Evolutionary conservation across 108 stramenopile species (phyloP).

Genomic region (Discostella stelligeroides): DNA sequence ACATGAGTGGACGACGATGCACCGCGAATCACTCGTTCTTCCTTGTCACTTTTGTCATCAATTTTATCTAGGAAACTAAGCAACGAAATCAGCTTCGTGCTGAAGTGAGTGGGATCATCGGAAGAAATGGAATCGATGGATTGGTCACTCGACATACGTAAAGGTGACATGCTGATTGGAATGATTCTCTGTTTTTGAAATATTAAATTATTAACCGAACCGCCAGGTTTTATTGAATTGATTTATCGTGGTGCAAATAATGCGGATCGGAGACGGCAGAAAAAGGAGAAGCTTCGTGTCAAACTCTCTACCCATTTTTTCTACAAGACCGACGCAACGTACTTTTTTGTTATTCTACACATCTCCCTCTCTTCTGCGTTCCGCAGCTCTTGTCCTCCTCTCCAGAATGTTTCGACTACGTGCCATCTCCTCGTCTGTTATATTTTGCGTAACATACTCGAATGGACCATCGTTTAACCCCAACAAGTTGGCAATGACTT

Average conservation of each 20-base stretch:
- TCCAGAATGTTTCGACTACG: conserved; percentile 31
- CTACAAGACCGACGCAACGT: no score
- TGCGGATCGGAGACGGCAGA: no score
- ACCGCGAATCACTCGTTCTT: not conserved
- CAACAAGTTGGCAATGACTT: conserved; percentile 44
- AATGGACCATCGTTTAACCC: conserved; percentile 52
- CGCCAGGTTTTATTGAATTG: conserved; percentile 39
- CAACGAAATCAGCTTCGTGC: conserved; percentile 16
- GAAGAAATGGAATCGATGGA: conserved; percentile 9
- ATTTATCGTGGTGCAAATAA: conserved; percentile 45
- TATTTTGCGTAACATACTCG: conserved; percentile 56
- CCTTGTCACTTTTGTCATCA: not conserved
- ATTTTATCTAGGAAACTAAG: conserved; percentile 21
- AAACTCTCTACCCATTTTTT: no score
- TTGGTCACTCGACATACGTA: conserved; percentile 15
- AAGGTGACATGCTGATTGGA: no score
- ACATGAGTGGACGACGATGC: not conserved
- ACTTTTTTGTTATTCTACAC: not conserved
- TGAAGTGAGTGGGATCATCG: conserved; percentile 2
- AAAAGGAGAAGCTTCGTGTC: no score
- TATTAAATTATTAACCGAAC: no score
- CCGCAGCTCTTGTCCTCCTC: conserved; percentile 19
- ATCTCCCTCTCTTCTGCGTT: conserved; percentile 18
- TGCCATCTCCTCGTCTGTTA: conserved; percentile 57
- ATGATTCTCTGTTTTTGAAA: no score